Percentiles rank a stretch among this genome's conserved stretches.
These are phyloP conservation scores for Parmelia sp. DNA, from an alignment of 495 filamentous ascomycete genomes.

Conservation along the genomic window DNA sequence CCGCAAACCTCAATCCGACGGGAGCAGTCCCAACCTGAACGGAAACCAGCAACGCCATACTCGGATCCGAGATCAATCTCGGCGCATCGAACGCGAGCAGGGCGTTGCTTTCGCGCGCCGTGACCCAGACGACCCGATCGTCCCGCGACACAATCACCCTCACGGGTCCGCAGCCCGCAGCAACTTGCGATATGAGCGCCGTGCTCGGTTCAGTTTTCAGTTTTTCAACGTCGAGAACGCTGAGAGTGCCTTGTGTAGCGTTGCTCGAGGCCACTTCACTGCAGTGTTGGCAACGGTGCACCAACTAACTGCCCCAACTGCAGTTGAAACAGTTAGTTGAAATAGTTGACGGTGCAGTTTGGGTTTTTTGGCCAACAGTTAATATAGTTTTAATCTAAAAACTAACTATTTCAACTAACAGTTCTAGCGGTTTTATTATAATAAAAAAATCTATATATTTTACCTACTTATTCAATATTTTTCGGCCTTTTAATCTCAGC, in stretches of 20 bases:
- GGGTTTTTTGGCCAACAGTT: too few species aligned
- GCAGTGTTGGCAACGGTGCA: slow-evolving; percentile 26
- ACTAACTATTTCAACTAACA: too few species aligned
- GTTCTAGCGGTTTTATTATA: too few species aligned
- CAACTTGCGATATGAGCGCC: slow-evolving; percentile 22
- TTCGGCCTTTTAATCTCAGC: too few species aligned
- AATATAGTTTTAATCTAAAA: too few species aligned
- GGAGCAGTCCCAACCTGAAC: slow-evolving; percentile 30
- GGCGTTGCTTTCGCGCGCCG: slow-evolving; percentile 24
- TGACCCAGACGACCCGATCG: slow-evolving; percentile 23
- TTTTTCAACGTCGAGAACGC: slow-evolving; percentile 18
- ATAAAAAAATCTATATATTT: too few species aligned
- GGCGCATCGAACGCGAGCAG: slow-evolving; percentile 27
- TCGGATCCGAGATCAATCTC: slow-evolving; percentile 28
- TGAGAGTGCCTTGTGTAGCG: slow-evolving; percentile 23
- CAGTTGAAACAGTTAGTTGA: too few species aligned
- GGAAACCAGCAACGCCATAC: slow-evolving; percentile 24
- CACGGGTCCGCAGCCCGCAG: slow-evolving; percentile 24
- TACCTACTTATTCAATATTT: too few species aligned
- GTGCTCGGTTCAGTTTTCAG: slow-evolving; percentile 22
- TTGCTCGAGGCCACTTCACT: slow-evolving; percentile 18
- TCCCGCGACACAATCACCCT: slow-evolving; percentile 23
- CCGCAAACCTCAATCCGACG: slow-evolving; percentile 25
- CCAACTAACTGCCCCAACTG: too few species aligned
- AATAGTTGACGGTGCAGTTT: too few species aligned